Percentiles rank a stretch among this genome's conserved stretches.
phyloP scores from a whole-genome alignment of 768 basidiomycete genomes.

The Dentipellis sp. region DNA sequence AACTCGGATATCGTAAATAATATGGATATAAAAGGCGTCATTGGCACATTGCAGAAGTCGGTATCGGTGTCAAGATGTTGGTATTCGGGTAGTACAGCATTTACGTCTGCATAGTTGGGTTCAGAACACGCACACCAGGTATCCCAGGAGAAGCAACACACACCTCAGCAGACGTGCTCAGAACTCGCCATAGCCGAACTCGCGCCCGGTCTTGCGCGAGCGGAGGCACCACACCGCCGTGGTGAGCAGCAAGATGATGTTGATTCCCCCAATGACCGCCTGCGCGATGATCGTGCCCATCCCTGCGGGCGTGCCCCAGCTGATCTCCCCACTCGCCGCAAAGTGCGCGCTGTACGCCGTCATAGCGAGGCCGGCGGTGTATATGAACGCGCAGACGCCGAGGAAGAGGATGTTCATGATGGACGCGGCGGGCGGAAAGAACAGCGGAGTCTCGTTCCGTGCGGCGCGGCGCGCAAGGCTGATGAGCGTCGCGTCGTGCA shows the following conservation, averaged over 20 bases:
- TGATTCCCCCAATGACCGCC: neutral
- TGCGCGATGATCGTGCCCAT: slow-evolving; percentile 4
- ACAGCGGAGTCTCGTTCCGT: neutral
- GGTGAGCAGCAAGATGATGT: neutral
- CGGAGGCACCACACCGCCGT: neutral
- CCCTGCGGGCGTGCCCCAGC: neutral
- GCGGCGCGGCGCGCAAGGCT: neutral
- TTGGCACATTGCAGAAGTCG: too few species aligned
- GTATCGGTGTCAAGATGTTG: too few species aligned
- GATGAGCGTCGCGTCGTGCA: slow-evolving; percentile 3
- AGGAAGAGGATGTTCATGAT: neutral
- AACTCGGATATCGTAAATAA: too few species aligned
- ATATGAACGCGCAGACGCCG: neutral
- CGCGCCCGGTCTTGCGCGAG: neutral
- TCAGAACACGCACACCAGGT: too few species aligned
- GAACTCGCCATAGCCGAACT: neutral
- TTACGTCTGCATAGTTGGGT: too few species aligned
- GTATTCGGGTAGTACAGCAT: too few species aligned
- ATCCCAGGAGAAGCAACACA: neutral
- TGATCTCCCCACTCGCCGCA: neutral
- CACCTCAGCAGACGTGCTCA: neutral
- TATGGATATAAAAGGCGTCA: too few species aligned
- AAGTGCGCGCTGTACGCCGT: neutral
- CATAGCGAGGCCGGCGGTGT: slow-evolving; percentile 1
- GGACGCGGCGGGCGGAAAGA: slow-evolving; percentile 2